Evolutionary conservation across 106 monocot genomes (phyloP), one percentile per base, ranked within the genome.

Genomic region (Phalaenopsis equestris): DNA sequence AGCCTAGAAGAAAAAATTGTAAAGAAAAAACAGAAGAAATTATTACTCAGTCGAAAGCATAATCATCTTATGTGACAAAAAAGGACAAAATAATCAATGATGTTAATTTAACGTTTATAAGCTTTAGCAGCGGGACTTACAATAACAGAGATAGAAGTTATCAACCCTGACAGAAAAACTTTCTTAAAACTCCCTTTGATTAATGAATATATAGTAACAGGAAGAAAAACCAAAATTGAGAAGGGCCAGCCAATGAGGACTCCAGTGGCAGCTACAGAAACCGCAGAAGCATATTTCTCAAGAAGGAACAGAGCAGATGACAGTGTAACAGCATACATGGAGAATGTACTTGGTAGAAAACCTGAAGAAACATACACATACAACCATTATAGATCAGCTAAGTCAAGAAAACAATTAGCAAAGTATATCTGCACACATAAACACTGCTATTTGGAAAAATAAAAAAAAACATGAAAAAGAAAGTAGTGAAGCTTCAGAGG

Each of bases 191-290:
- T 80, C 77, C 93, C 93, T 80, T 85, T 91, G 3, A 77, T 81
- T 81, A 99, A 79, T 57, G 92, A 95, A 82, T 80, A 93, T 65
- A 90, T 38, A 45, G 91, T 88, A 61, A 99, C 80, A 30, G 99
- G 99, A 75, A 95, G 82, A 84, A 93, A 67, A 30, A 92, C 93
- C 79, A 95, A 81, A 83, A 93, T 38, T 14, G 99, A 99, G 84
- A 99, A 99, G 58, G 95, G 99, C 99, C 99, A 95, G 41, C 99
- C 99, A 70, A 99, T 67, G 68, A 99, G 88, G 16, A 95, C 95
- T 70, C 99, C 99, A 61, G 79, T 83, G 17, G 99, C 91, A 77
- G 95, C 93, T 67, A 95, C 88, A 82, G 93, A 86, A 81, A 99
- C 95, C 16, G 99, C 95, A 75, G 84, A 52, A 80, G 95, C 79